A percentile compares a stretch with the other conserved stretches of the same genome.
phyloP scores from a whole-genome alignment of 345 rosid genomes.

The Rhizophora apiculata region DNA sequence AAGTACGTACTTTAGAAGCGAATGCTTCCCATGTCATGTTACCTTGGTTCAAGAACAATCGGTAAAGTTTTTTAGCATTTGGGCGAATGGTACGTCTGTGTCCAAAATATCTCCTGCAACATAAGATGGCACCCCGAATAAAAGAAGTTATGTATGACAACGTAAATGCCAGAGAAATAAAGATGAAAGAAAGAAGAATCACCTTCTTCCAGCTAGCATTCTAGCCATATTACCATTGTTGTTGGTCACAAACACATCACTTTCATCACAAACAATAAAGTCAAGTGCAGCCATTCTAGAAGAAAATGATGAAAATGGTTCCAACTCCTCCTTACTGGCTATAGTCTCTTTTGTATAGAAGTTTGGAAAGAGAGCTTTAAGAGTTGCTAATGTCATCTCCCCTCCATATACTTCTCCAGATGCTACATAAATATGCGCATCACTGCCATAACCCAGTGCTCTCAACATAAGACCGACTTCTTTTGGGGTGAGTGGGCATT shows the following conservation, averaged over 20 bases:
- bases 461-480: constrained; percentile 97
- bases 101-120: constrained; percentile 82
- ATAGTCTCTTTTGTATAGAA: constrained; percentile 80
- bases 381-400: constrained; percentile 73
- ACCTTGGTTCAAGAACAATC: constrained; percentile 58
- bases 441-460: constrained; percentile 89
- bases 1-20: constrained; percentile 63
- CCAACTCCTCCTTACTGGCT: constrained; percentile 71
- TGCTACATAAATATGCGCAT: constrained; percentile 91
- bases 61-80: constrained; percentile 77
- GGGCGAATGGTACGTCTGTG: constrained; percentile 96
- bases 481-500: constrained; percentile 93
- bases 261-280: constrained; percentile 89
- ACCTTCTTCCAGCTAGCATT: constrained; percentile 95
- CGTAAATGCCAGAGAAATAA: background rate
- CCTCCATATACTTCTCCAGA: constrained; percentile 96
- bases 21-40: constrained; percentile 89
- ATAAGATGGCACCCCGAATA: background rate
- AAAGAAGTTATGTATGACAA: background rate
- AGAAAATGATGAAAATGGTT: constrained; percentile 71
- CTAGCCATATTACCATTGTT: constrained; percentile 98
- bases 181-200: background rate
- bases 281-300: constrained; percentile 99
- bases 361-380: constrained; percentile 85
- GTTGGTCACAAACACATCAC: constrained; percentile 93